Percentiles rank a stretch among this genome's conserved stretches.
These are phyloP conservation scores for Rhododendron mucronatum DNA, from an alignment of 148 eudicot species.

Conservation along the genomic window DNA sequence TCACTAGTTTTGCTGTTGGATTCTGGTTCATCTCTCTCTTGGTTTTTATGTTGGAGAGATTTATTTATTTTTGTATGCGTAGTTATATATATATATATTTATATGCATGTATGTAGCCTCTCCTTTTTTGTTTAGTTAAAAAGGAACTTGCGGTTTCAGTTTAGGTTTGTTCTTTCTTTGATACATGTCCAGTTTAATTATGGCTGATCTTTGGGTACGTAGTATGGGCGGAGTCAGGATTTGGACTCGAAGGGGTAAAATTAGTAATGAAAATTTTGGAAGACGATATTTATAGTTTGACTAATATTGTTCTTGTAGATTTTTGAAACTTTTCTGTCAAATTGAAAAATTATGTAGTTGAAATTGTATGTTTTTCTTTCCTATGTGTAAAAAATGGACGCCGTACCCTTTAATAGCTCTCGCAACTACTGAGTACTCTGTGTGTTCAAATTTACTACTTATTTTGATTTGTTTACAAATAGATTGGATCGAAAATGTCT, in stretches of 20 bases:
- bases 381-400: not conserved
- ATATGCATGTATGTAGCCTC: not conserved
- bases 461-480: too few species aligned
- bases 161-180: not conserved
- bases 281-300: not conserved
- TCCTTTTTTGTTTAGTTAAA: not conserved
- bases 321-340: not conserved
- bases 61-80: not conserved
- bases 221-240: not conserved
- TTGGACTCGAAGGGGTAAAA: not conserved
- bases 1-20: not conserved
- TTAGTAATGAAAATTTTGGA: not conserved
- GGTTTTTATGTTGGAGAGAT: constrained; percentile 7
- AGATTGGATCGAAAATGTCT: not conserved
- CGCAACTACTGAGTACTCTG: not conserved
- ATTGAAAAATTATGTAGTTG: not conserved
- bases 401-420: not conserved
- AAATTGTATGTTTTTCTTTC: too few species aligned
- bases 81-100: not conserved
- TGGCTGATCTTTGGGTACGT: not conserved
- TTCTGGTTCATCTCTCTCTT: not conserved
- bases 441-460: not conserved
- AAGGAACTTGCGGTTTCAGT: not conserved
- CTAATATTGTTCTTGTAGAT: not conserved
- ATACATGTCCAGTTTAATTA: not conserved